Evolutionary conservation across 805 yeast species (phyloP), one percentile per base, ranked within the genome.

Genomic region (Wickerhamomyces xylosicus): DNA sequence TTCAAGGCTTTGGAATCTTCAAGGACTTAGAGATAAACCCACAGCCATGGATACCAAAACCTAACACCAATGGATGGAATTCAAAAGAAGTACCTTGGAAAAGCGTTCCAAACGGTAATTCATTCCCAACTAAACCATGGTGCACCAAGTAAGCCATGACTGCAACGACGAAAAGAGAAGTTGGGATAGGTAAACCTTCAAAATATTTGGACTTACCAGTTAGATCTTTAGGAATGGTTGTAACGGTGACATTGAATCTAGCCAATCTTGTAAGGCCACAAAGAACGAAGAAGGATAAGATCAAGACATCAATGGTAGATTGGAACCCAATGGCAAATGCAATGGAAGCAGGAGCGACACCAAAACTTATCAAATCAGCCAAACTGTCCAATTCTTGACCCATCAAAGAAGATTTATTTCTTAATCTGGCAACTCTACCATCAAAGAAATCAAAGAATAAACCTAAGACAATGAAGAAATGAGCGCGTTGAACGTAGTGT

Each of bases 331-430:
- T 74, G 35, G 89, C 77, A 59, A 87, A 92, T 4, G 95, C 98
- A 58, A 85, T 79, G 14, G 86, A 71, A 4, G 96, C 95, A 2
- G 98, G 98, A 2, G 95, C 89, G 27, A 90, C 95, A 45, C 97
- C 95, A 58, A 92, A 92, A 11, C 95, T 85, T 29, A 90, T 74
- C 53, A 92, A 74, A 62, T 92, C 98, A 18, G 98, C 98, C 51
- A 92, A 71, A 1, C 97, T 89, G 58, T 92, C 98, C 53, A 92
- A 74, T 64, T 92, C 98, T 62, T 92, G 97, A 44, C 98, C 98
- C 84, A 92, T 85, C 40, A 92, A 70, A 11, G 94, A 81, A 3
- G 95, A 75, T 64, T 89, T 86, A 58, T 87, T 83, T 63, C 96
- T 76, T 64, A 92, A 72, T 55, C 98, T 74, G 4, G 98, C 98